Percentiles rank a stretch among this genome's conserved stretches.
Evolutionary conservation across 768 basidiomycete genomes (phyloP).

Genomic region (Boletellus sp.): DNA sequence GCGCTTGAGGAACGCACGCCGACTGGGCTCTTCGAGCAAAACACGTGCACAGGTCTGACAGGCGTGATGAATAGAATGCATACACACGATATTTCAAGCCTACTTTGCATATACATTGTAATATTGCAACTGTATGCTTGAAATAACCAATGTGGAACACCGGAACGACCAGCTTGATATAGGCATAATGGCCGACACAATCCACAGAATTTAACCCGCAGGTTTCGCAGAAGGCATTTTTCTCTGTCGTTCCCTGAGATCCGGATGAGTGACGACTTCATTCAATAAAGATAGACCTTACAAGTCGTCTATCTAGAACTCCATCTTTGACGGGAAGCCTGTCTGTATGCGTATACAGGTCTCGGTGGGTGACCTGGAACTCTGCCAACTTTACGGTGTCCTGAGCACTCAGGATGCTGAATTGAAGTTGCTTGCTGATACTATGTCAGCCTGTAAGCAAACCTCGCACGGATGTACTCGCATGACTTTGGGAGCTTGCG

Average conservation of each 20-base stretch:
- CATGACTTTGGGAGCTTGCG: slow-evolving; percentile 82
- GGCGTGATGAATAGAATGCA: neutral
- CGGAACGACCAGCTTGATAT: slow-evolving; percentile 94
- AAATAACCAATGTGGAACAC: slow-evolving; percentile 99
- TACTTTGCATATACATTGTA: slow-evolving; percentile 98
- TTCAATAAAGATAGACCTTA: slow-evolving; percentile 33
- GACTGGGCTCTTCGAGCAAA: slow-evolving; percentile 81
- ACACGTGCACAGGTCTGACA: slow-evolving; percentile 85
- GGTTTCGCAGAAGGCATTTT: slow-evolving; percentile 88
- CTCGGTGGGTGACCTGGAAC: slow-evolving; percentile 91
- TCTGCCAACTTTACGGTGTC: slow-evolving; percentile 95
- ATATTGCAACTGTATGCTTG: slow-evolving; percentile 87
- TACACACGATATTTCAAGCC: neutral
- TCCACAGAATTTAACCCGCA: slow-evolving; percentile 89
- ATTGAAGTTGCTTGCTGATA: slow-evolving; percentile 89
- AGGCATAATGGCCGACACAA: slow-evolving; percentile 98
- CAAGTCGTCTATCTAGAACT: slow-evolving; percentile 87
- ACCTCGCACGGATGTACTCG: slow-evolving; percentile 31
- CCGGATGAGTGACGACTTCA: neutral
- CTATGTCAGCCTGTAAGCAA: slow-evolving; percentile 6
- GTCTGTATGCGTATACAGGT: slow-evolving; percentile 83
- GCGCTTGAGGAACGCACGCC: slow-evolving; percentile 79
- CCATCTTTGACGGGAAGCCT: slow-evolving; percentile 87
- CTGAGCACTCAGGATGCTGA: slow-evolving; percentile 88
- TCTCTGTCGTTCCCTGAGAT: slow-evolving; percentile 87